Evolutionary conservation across 305 asterid species (phyloP).

Genomic region (Fraxinus greggii): DNA sequence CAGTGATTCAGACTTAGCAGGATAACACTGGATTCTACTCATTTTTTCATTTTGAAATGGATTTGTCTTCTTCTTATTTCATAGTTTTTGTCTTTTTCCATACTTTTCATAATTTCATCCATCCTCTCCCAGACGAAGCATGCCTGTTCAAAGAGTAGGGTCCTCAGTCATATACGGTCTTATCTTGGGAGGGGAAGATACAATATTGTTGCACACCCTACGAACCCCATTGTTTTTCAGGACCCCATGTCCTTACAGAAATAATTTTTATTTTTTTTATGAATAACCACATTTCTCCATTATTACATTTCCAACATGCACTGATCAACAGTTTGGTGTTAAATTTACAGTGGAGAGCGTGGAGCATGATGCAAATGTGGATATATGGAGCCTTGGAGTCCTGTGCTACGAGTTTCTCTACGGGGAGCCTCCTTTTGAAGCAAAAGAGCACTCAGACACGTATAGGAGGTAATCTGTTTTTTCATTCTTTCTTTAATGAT

Average conservation of each 20-base stretch:
- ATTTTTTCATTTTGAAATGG: not conserved
- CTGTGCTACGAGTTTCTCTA: slow-evolving; percentile 61
- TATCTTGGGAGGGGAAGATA: not conserved
- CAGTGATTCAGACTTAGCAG: not conserved
- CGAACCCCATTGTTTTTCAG: not conserved
- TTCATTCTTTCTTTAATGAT: not conserved
- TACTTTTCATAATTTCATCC: not conserved
- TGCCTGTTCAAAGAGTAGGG: not conserved
- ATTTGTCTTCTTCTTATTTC: not conserved
- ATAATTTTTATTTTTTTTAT: not conserved
- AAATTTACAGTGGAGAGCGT: slow-evolving; percentile 47
- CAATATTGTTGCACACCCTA: not conserved
- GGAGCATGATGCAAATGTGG: slow-evolving; percentile 49
- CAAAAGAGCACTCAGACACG: slow-evolving; percentile 56
- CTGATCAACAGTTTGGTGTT: not conserved
- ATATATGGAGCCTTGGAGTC: slow-evolving; percentile 68
- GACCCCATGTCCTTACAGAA: not conserved
- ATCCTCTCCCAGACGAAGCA: not conserved
- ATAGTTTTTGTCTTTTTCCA: not conserved
- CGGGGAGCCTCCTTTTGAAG: slow-evolving; percentile 58
- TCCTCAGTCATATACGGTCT: not conserved
- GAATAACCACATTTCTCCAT: not conserved
- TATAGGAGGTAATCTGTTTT: slow-evolving; percentile 38
- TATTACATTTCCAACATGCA: not conserved
- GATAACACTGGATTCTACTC: not conserved